Evolutionary conservation across 768 basidiomycete genomes (phyloP).

Genomic region (Phlebiopsis gigantea): DNA sequence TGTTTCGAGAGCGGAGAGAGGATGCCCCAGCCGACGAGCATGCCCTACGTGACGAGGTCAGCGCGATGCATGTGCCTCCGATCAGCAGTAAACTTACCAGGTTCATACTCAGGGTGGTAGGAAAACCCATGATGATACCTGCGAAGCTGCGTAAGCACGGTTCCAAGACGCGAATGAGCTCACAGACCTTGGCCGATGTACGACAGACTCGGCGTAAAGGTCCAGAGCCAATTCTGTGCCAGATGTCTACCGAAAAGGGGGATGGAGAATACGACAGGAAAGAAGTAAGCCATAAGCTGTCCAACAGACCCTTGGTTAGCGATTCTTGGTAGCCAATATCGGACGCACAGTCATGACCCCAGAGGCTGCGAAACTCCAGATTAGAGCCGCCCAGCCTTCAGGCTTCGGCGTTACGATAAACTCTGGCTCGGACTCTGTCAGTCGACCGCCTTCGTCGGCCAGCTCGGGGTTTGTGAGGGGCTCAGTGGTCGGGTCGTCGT

Average conservation of each 20-base stretch:
- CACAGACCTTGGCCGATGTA: constrained; percentile 84
- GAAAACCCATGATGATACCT: constrained; percentile 98
- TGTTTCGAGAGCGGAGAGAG: constrained; percentile 84
- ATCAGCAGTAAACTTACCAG: constrained; percentile 41
- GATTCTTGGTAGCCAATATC: not conserved
- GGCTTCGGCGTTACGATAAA: constrained; percentile 22
- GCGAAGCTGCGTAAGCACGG: not conserved
- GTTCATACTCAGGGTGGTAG: constrained; percentile 92
- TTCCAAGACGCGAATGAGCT: not conserved
- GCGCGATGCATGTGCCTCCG: not conserved
- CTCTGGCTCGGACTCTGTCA: not conserved
- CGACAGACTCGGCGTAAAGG: constrained; percentile 84
- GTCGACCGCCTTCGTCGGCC: not conserved
- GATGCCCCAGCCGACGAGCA: constrained; percentile 95
- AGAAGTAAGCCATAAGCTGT: constrained; percentile 83
- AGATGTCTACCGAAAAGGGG: constrained; percentile 81
- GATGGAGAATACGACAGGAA: constrained; percentile 82
- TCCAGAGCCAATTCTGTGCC: constrained; percentile 89
- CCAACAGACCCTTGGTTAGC: not conserved
- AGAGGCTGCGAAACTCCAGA: constrained; percentile 75
- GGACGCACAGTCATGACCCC: constrained; percentile 62
- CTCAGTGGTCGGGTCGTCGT: constrained; percentile 29
- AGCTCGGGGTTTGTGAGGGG: not conserved
- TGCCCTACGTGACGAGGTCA: constrained; percentile 50
- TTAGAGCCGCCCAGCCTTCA: constrained; percentile 73